Percentiles rank a stretch among this genome's conserved stretches.
phyloP scores from a whole-genome alignment of 306 rosid genomes.

The Betula pendula region DNA sequence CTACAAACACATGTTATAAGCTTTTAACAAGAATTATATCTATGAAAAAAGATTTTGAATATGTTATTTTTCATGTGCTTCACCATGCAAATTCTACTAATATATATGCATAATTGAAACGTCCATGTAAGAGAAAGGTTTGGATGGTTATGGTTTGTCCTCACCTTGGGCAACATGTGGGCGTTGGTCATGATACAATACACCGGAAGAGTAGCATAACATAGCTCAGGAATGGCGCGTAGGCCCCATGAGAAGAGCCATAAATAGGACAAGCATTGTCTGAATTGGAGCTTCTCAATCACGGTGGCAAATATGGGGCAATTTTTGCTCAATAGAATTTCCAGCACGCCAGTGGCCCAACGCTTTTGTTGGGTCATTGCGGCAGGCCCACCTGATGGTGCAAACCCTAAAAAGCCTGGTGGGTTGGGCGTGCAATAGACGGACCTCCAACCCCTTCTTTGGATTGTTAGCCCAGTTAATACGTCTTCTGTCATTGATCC shows the following conservation, averaged over 20 bases:
- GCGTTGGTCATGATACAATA: constrained; percentile 59
- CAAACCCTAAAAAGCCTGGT: constrained; percentile 53
- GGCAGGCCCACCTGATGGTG: constrained; percentile 49
- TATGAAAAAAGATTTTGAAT: background rate
- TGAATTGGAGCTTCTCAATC: constrained; percentile 42
- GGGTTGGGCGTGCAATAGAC: constrained; percentile 38
- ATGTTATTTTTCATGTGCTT: too few relatives aligned
- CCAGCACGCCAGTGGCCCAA: constrained; percentile 62
- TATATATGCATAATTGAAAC: too few relatives aligned
- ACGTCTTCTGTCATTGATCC: constrained; percentile 58
- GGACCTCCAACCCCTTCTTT: constrained; percentile 72
- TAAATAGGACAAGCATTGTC: constrained; percentile 48
- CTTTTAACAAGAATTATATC: too few relatives aligned
- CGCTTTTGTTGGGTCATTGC: constrained; percentile 61
- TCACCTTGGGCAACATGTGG: constrained; percentile 63
- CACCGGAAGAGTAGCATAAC: constrained; percentile 47
- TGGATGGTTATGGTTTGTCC: background rate
- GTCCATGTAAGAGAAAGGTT: background rate
- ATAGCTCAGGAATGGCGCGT: constrained; percentile 36
- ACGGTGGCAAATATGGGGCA: constrained; percentile 45
- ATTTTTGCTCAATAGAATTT: constrained; percentile 46
- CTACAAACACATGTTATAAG: constrained; percentile 5
- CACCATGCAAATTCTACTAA: too few relatives aligned
- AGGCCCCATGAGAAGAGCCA: constrained; percentile 41
- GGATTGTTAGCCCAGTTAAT: constrained; percentile 50